A percentile compares a stretch with the other conserved stretches of the same genome.
Evolutionary conservation across 345 rosid genomes (phyloP).

Genomic region (Syzygium oleosum): DNA sequence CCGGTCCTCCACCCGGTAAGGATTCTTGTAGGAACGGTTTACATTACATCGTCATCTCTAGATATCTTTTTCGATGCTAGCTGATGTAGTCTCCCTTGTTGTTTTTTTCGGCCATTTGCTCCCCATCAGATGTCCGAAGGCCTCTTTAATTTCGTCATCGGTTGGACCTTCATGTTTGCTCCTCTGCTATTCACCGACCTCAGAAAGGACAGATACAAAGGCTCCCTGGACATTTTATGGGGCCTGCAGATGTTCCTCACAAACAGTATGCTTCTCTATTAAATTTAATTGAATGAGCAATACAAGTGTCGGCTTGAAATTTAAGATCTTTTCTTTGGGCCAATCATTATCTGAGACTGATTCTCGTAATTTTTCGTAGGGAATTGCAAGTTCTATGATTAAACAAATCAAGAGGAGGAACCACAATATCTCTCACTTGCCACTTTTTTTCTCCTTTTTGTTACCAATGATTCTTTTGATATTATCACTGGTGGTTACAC

Average conservation of each 20-base stretch:
- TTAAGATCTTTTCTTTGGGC: background rate
- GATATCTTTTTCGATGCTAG: background rate
- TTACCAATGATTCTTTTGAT: background rate
- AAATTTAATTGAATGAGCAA: background rate
- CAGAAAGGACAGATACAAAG: conserved; percentile 64
- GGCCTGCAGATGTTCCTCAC: conserved; percentile 94
- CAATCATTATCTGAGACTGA: background rate
- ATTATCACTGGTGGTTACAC: background rate
- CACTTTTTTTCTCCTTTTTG: background rate
- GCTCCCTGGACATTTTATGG: conserved; percentile 78
- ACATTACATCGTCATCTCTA: background rate
- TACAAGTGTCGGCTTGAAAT: background rate
- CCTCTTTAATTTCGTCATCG: conserved; percentile 85
- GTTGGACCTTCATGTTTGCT: conserved; percentile 98
- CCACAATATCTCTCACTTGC: background rate
- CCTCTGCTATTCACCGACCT: conserved; percentile 81
- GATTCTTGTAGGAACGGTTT: background rate
- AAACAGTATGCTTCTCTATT: conserved; percentile 43
- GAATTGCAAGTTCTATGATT: background rate
- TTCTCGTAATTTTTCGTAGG: background rate
- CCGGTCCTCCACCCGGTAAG: conserved; percentile 90
- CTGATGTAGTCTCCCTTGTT: background rate
- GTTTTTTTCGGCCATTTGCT: background rate
- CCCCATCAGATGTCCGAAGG: conserved; percentile 74
- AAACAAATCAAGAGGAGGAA: background rate